A percentile compares a stretch with the other conserved stretches of the same genome.
These are phyloP conservation scores for Tetraselmis striata DNA, from an alignment of 139 green algal genomes.

Conservation along the genomic window DNA sequence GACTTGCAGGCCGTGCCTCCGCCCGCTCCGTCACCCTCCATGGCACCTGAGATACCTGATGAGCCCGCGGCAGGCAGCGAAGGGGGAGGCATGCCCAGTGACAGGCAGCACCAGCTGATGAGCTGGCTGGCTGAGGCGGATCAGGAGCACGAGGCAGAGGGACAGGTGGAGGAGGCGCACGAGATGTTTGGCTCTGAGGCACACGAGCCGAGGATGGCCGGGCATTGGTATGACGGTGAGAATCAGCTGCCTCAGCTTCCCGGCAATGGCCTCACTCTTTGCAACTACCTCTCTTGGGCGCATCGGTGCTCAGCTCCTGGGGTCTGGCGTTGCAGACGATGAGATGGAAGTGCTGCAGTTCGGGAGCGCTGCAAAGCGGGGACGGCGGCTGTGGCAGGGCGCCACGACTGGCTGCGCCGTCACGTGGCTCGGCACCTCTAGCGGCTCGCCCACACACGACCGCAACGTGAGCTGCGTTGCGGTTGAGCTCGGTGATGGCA, in stretches of 20 bases:
- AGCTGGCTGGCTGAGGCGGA: background rate
- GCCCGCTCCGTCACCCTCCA: background rate
- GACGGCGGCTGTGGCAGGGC: background rate
- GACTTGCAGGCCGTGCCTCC: background rate
- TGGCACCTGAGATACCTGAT: no score
- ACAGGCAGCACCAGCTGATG: background rate
- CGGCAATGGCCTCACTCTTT: background rate
- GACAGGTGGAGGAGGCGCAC: background rate
- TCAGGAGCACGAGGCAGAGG: background rate
- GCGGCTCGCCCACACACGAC: conserved; percentile 49
- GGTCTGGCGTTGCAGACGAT: background rate
- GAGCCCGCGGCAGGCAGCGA: no score
- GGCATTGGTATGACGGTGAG: no score
- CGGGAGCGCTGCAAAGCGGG: background rate
- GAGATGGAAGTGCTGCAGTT: background rate
- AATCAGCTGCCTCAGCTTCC: background rate
- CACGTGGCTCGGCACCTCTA: conserved; percentile 82
- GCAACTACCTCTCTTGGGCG: background rate
- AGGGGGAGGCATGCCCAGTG: no score
- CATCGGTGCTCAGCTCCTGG: background rate
- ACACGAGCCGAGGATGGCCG: no score
- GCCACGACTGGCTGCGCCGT: conserved; percentile 44
- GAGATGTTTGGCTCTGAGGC: background rate
- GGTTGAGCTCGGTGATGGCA: conserved; percentile 28
- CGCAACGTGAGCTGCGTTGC: conserved; percentile 81